A percentile compares a stretch with the other conserved stretches of the same genome.
phyloP scores from a whole-genome alignment of 148 eudicot genomes.

The Polygonum maritimum region DNA sequence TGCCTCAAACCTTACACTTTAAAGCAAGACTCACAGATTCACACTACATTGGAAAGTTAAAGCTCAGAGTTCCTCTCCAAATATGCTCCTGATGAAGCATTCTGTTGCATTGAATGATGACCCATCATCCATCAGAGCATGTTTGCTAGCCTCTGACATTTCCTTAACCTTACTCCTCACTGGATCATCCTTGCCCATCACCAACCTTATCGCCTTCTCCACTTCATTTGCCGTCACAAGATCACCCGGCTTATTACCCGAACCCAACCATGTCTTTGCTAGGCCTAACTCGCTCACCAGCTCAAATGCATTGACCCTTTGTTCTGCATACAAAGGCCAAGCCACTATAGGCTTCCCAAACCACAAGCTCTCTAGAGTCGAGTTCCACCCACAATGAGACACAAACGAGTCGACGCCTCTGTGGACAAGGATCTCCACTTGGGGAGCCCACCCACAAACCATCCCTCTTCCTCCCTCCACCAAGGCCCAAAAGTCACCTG shows the following conservation, averaged over 20 bases:
- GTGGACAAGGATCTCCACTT: slow-evolving; percentile 14
- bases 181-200: slow-evolving; percentile 10
- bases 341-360: slow-evolving; percentile 11
- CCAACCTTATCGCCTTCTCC: slow-evolving; percentile 9
- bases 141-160: slow-evolving; percentile 10
- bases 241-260: background rate
- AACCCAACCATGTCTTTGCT: slow-evolving; percentile 11
- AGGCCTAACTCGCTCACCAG: slow-evolving; percentile 16
- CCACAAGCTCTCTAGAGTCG: slow-evolving; percentile 19
- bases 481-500: slow-evolving; percentile 15
- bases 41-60: background rate
- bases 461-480: slow-evolving; percentile 13
- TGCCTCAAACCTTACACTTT: no score
- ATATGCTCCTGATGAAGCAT: slow-evolving; percentile 3
- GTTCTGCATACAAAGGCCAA: slow-evolving; percentile 21
- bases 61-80: background rate
- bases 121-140: slow-evolving; percentile 17
- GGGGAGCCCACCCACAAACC: slow-evolving; percentile 26
- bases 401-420: slow-evolving; percentile 14
- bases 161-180: slow-evolving; percentile 11
- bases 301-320: slow-evolving; percentile 15
- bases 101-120: slow-evolving; percentile 11
- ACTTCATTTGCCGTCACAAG: slow-evolving; percentile 16
- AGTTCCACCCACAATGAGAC: slow-evolving; percentile 25
- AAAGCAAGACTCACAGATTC: background rate